These are phyloP conservation scores for Pichia sp. DNA, from an alignment of 1,139 yeast species.

Conservation along the genomic window DNA sequence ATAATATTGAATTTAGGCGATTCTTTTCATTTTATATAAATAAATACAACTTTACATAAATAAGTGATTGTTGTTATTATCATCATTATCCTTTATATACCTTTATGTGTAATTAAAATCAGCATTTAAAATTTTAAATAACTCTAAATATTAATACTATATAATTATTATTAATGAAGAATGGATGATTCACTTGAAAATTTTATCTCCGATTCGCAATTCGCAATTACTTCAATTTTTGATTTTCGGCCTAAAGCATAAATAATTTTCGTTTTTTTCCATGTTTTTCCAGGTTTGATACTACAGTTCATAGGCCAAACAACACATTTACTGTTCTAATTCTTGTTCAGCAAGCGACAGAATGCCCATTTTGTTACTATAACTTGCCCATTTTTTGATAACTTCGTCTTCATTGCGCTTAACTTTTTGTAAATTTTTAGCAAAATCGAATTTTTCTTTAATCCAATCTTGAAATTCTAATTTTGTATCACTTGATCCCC, in stretches of 20 bases:
- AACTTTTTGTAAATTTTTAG: conserved; percentile 33
- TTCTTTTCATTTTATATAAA: too few species aligned
- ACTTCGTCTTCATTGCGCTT: conserved; percentile 24
- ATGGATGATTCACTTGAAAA: too few species aligned
- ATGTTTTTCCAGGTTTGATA: not conserved
- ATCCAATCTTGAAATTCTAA: conserved; percentile 40
- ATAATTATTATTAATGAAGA: too few species aligned
- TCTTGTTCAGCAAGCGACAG: conserved; percentile 41
- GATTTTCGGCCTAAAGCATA: not conserved
- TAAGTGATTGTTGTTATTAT: too few species aligned
- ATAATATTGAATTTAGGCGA: too few species aligned
- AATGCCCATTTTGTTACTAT: conserved; percentile 46
- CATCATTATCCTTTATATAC: too few species aligned
- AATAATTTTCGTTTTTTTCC: not conserved
- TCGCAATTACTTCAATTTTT: not conserved
- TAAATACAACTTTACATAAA: too few species aligned
- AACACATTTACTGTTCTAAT: conserved; percentile 7
- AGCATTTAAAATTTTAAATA: too few species aligned
- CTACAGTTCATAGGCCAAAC: not conserved
- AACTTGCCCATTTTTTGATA: conserved; percentile 36
- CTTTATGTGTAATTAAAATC: too few species aligned
- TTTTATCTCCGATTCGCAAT: conserved; percentile 5
- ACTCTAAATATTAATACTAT: too few species aligned
- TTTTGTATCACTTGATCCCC: conserved; percentile 28
- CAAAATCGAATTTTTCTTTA: conserved; percentile 35